Evolutionary conservation across 2,329 filamentous ascomycete genomes (phyloP).

Genomic region (Albifimbria verrucaria): DNA sequence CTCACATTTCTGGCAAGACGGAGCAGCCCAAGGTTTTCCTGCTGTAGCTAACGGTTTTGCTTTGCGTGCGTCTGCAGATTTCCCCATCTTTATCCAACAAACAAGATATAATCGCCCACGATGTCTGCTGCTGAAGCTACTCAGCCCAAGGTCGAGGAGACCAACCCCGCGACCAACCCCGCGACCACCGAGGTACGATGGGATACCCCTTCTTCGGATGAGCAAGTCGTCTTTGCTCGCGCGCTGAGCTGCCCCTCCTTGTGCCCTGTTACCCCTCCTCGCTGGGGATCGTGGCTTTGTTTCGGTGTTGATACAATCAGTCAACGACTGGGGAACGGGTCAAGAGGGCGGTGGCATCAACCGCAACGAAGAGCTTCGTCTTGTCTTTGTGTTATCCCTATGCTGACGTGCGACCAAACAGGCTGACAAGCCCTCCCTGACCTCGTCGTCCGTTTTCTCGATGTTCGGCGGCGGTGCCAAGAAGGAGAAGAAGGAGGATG

Average conservation of each 20-base stretch:
- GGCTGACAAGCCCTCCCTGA: slow-evolving; percentile 34
- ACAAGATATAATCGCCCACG: slow-evolving; percentile 17
- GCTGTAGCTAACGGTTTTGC: too few relatives aligned
- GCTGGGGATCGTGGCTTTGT: too few relatives aligned
- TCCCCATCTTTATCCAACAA: not conserved
- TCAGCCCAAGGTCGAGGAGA: slow-evolving; percentile 54
- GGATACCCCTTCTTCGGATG: slow-evolving; percentile 2
- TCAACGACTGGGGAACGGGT: too few relatives aligned
- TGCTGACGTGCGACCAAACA: slow-evolving; percentile 8
- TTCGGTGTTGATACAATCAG: too few relatives aligned
- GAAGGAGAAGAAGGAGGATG: slow-evolving; percentile 88
- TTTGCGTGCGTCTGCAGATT: too few relatives aligned
- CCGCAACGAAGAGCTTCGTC: too few relatives aligned
- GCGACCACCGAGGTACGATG: slow-evolving; percentile 24
- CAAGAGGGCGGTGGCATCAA: too few relatives aligned
- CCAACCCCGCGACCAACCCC: slow-evolving; percentile 29
- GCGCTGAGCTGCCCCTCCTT: slow-evolving; percentile 2
- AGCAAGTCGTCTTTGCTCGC: not conserved
- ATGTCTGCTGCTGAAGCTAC: slow-evolving; percentile 50
- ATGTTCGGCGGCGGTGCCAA: slow-evolving; percentile 98
- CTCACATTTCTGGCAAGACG: too few relatives aligned
- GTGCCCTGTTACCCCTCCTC: not conserved
- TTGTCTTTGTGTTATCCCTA: not conserved
- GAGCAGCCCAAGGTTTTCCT: not conserved
- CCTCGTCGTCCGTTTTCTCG: slow-evolving; percentile 75